Evolutionary conservation across 768 basidiomycete genomes (phyloP), one percentile per base, ranked within the genome.

Genomic region (Leucogyrophana mollusca): DNA sequence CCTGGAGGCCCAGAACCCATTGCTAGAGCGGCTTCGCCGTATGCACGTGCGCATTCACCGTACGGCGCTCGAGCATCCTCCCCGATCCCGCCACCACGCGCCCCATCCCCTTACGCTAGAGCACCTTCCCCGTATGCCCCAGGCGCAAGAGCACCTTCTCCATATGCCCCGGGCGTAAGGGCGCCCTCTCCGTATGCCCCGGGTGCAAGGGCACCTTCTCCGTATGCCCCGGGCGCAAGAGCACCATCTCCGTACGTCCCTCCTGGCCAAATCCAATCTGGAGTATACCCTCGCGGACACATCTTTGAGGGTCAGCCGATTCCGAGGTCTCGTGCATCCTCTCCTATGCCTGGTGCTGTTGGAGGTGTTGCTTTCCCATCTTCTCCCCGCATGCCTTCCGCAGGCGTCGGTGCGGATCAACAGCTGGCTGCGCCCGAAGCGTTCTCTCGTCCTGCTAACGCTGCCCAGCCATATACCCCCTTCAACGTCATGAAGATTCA

Each of bases 401-500:
- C 58, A 27, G 39, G 45, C 22, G 24, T 42, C 21, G 46, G 43
- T 5, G 57, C 65, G 37, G 67, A 72, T 21, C 60, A 63, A 14
- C 79, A 82, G 46, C 67, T 83, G 14, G 65, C 75, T 37, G 73
- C 80, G 2, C 88, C 88, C 1, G 85, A 87, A 54, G 84, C 82
- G 40, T 90, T 90, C 69, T 77, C 76, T 10, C 83, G 89, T 36
- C 82, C 84, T 13, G 75, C 85, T 34, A 89, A 87, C 56, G 76
- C 76, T 24, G 76, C 79, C 16, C 78, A 80, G 50, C 68, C 84
- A 6, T 92, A 83, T 64, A 76, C 80, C 0, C 78, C 79, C 22
- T 92, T 92, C 59, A 79, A 80, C 11, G 67, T 75, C 3, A 81
- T 83, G 71, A 87, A 82, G 65, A 72, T 91, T 40, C 77, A 83